Conservation (phyloP, 2,329 filamentous ascomycete species). For the Fusarium tuaranense region DNA sequence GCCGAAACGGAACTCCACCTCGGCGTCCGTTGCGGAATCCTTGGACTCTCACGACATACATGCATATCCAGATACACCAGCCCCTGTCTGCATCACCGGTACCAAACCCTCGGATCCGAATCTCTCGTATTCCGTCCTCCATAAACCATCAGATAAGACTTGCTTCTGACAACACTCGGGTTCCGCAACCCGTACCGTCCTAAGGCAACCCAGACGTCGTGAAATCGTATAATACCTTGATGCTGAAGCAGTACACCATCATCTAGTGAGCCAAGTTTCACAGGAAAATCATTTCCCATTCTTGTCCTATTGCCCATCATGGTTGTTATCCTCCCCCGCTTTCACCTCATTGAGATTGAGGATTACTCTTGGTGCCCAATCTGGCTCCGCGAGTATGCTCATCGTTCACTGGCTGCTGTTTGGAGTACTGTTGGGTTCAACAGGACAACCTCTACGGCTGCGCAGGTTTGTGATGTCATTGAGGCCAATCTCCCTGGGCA, state of each 20-base stretch:
- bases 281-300: background rate
- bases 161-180: background rate
- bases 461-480: constrained; percentile 37
- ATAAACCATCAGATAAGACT: background rate
- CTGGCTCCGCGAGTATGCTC: constrained; percentile 40
- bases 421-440: constrained; percentile 39
- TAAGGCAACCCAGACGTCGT: background rate
- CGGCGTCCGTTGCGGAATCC: background rate
- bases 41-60: background rate
- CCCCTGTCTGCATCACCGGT: background rate
- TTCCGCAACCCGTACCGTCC: constrained; percentile 17
- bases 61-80: background rate
- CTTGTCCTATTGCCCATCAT: background rate
- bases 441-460: constrained; percentile 29
- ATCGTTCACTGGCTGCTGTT: constrained; percentile 33
- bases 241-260: background rate
- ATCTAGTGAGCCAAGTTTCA: background rate
- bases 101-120: background rate
- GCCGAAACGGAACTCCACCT: background rate
- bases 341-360: constrained; percentile 40
- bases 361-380: constrained; percentile 39
- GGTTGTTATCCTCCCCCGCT: constrained; percentile 35
- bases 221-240: constrained; percentile 7
- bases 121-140: background rate
- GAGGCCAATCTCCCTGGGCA: constrained; percentile 28